Percentiles rank a stretch among this genome's conserved stretches.
Conservation (phyloP, 139 green algal genomes). For the Raphidocelis subcapitata region DNA sequence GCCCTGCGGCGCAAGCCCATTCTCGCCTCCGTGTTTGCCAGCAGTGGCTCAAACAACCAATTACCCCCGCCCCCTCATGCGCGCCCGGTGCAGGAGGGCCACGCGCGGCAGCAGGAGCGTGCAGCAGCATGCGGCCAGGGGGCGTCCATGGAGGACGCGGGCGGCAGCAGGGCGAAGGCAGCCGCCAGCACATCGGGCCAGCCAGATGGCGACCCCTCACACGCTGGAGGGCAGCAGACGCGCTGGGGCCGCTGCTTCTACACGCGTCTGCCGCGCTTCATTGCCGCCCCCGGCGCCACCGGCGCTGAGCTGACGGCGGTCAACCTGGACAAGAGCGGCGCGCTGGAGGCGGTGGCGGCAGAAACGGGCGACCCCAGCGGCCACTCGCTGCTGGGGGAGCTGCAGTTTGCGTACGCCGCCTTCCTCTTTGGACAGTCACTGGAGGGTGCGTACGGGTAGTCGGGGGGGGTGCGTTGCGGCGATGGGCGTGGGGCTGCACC, state of each 20-base stretch:
- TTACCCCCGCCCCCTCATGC: no score
- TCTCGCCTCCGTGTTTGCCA: no score
- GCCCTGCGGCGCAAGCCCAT: no score
- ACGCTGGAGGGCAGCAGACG: neutral
- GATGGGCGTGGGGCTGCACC: neutral
- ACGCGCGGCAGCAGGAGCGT: constrained; percentile 1
- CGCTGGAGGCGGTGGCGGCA: constrained; percentile 47
- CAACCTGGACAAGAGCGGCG: constrained; percentile 75
- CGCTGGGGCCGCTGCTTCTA: constrained; percentile 59
- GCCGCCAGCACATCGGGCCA: neutral
- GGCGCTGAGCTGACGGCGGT: constrained; percentile 60
- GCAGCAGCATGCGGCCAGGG: no score
- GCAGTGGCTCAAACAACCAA: no score
- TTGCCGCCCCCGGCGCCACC: constrained; percentile 41
- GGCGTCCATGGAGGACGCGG: no score
- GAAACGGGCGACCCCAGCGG: neutral
- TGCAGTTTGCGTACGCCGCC: constrained; percentile 83
- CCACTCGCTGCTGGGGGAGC: constrained; percentile 64
- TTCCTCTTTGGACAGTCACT: constrained; percentile 81
- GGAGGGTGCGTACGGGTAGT: constrained; percentile 33
- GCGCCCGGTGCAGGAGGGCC: constrained; percentile 17
- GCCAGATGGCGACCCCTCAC: no score
- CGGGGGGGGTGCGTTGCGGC: neutral
- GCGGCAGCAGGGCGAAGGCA: constrained; percentile 12
- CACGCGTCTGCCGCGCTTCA: constrained; percentile 57